Evolutionary conservation across 108 stramenopile species (phyloP).

Genomic region (Cyclotella cryptica): DNA sequence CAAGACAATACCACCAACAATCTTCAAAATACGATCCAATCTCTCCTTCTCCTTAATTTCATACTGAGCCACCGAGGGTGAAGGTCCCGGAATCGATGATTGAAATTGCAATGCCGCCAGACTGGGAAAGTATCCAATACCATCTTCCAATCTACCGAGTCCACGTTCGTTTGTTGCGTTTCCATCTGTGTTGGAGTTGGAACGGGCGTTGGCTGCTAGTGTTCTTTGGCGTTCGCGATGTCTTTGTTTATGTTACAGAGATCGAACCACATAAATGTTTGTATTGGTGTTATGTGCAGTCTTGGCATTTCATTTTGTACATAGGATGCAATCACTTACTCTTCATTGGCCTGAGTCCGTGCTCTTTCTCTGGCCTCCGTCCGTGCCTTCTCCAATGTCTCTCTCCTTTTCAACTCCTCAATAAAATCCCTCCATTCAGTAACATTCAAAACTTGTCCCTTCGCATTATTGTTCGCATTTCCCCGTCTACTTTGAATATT

Average conservation of each 20-base stretch:
- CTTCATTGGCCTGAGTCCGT: constrained; percentile 48
- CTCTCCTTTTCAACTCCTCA: constrained; percentile 41
- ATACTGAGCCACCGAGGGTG: constrained; percentile 39
- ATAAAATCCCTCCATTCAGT: constrained; percentile 45
- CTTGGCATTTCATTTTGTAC: no score
- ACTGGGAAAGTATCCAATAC: constrained; percentile 50
- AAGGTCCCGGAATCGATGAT: constrained; percentile 47
- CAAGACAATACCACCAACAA: constrained; percentile 31
- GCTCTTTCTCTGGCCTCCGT: constrained; percentile 40
- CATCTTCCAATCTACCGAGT: constrained; percentile 46
- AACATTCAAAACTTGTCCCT: neutral
- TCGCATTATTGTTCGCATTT: neutral
- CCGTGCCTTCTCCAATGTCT: constrained; percentile 37
- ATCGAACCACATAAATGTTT: neutral
- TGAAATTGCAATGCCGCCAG: constrained; percentile 55
- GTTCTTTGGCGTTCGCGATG: constrained; percentile 53
- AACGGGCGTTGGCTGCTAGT: constrained; percentile 40
- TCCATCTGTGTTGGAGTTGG: neutral
- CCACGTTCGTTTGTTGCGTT: constrained; percentile 29
- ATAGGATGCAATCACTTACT: constrained; percentile 31
- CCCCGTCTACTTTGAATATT: neutral
- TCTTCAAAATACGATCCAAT: constrained; percentile 37
- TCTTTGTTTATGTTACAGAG: constrained; percentile 11
- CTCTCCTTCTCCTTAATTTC: constrained; percentile 47
- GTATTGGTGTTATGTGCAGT: neutral